phyloP scores from a whole-genome alignment of 257 asterid genomes.

The Lycium ferocissimum region DNA sequence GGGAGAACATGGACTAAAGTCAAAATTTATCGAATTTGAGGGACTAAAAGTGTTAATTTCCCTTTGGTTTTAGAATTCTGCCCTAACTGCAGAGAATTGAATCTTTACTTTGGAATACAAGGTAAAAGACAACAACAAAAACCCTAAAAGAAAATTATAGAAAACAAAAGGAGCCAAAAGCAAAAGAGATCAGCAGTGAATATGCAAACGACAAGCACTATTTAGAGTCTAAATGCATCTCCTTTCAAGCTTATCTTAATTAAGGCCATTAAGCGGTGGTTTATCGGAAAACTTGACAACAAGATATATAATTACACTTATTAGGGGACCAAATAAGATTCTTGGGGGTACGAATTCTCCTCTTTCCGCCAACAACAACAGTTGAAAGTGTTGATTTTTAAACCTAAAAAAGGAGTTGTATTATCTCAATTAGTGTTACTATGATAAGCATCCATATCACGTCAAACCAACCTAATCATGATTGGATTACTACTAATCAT shows the following conservation, averaged over 20 bases:
- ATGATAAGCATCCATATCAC: slow-evolving; percentile 27
- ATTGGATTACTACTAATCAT: slow-evolving; percentile 33
- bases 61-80: too few species aligned
- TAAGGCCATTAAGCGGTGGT: not conserved
- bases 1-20: not conserved
- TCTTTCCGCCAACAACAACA: slow-evolving; percentile 31
- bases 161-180: not conserved
- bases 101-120: not conserved
- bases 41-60: not conserved
- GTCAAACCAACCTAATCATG: slow-evolving; percentile 32
- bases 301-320: slow-evolving; percentile 12
- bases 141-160: not conserved
- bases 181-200: not conserved
- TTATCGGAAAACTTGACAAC: slow-evolving; percentile 4
- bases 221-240: not conserved
- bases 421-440: not conserved
- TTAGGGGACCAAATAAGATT: slow-evolving; percentile 36
- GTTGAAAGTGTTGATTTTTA: slow-evolving; percentile 28
- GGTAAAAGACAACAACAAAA: slow-evolving; percentile 5
- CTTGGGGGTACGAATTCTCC: not conserved
- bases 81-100: not conserved
- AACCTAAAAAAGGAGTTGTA: not conserved
- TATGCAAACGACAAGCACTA: not conserved
- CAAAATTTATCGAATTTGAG: not conserved
- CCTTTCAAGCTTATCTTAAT: slow-evolving; percentile 10